phyloP scores from a whole-genome alignment of 163 green algal genomes.

The Coccomyxa subellipsoidea region DNA sequence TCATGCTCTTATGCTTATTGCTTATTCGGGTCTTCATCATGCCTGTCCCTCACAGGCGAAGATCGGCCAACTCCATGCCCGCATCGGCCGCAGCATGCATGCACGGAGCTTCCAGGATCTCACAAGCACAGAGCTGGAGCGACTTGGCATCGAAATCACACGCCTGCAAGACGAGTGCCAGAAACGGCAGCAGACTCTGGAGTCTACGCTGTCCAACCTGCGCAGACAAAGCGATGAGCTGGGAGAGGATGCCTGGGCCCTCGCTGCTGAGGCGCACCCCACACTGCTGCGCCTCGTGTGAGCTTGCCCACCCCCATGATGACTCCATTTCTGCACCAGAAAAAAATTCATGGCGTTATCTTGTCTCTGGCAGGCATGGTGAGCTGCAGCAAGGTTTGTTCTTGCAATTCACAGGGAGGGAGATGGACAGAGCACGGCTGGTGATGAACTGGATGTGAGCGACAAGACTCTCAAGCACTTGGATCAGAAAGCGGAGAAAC shows the following conservation, averaged over 20 bases:
- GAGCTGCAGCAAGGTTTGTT: too few species aligned
- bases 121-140: not conserved
- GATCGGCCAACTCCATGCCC: not conserved
- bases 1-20: not conserved
- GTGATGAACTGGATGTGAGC: not conserved
- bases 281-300: not conserved
- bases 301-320: not conserved
- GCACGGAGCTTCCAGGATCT: not conserved
- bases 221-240: slow-evolving; percentile 13
- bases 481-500: not conserved
- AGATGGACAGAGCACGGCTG: not conserved
- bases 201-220: slow-evolving; percentile 5
- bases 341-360: too few species aligned
- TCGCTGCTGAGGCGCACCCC: slow-evolving; percentile 14
- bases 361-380: too few species aligned
- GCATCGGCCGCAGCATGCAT: not conserved
- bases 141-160: not conserved
- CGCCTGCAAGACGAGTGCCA: not conserved
- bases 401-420: not conserved
- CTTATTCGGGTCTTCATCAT: too few species aligned
- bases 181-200: slow-evolving; percentile 4
- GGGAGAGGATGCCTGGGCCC: slow-evolving; percentile 10
- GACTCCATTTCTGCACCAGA: too few species aligned
- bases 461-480: not conserved
- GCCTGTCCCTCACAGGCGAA: not conserved